A percentile compares a stretch with the other conserved stretches of the same genome.
Evolutionary conservation across 805 yeast species (phyloP).

Genomic region (Jamesozyma spencerorum): DNA sequence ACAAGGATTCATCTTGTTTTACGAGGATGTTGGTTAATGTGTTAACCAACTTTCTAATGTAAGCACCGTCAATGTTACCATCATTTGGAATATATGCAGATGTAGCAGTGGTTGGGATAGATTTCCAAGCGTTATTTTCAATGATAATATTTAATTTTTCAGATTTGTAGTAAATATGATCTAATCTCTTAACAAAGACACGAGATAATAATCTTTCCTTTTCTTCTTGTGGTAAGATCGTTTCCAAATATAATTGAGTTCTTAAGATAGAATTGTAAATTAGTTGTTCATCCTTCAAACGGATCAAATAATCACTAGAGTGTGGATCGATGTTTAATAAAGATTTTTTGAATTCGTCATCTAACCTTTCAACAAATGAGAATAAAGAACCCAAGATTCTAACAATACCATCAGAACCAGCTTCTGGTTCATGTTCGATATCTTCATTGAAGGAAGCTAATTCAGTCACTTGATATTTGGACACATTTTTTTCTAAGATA

Average conservation of each 20-base stretch:
- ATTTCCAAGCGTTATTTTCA: slow-evolving; percentile 71
- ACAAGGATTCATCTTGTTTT: slow-evolving; percentile 55
- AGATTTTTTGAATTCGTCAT: slow-evolving; percentile 86
- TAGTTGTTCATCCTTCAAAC: slow-evolving; percentile 77
- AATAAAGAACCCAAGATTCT: slow-evolving; percentile 76
- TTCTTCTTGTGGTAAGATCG: slow-evolving; percentile 39
- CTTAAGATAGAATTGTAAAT: slow-evolving; percentile 72
- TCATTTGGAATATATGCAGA: slow-evolving; percentile 22
- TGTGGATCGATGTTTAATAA: slow-evolving; percentile 89
- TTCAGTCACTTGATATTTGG: slow-evolving; percentile 64
- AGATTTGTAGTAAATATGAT: slow-evolving; percentile 90
- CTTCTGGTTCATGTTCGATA: slow-evolving; percentile 62
- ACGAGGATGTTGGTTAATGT: slow-evolving; percentile 56
- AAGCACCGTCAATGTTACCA: slow-evolving; percentile 29
- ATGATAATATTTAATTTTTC: slow-evolving; percentile 55
- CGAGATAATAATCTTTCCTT: slow-evolving; percentile 58
- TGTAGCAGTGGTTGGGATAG: slow-evolving; percentile 25
- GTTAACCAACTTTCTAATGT: slow-evolving; percentile 51
- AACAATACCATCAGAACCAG: slow-evolving; percentile 53
- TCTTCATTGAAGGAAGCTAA: slow-evolving; percentile 62
- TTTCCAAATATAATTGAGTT: slow-evolving; percentile 78
- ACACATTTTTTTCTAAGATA: slow-evolving; percentile 54
- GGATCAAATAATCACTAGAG: slow-evolving; percentile 82
- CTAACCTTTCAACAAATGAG: slow-evolving; percentile 84
- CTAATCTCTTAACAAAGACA: slow-evolving; percentile 73